Conservation (phyloP, 192 early-diverging fungal species). For the Mortierella antarctica region DNA sequence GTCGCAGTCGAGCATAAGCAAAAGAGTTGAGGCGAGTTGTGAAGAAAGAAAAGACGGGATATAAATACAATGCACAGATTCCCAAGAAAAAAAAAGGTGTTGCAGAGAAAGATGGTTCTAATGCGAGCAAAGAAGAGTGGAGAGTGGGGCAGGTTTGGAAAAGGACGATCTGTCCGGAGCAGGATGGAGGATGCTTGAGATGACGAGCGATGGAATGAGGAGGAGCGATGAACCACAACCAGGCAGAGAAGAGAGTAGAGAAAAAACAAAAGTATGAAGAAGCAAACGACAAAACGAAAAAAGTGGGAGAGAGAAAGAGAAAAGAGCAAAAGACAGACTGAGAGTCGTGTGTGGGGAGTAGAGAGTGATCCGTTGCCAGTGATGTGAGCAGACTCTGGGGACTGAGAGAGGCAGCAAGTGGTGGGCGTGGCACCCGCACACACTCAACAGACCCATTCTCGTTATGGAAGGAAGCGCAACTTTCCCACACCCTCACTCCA, state of each 20-base stretch:
- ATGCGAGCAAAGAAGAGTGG: neutral
- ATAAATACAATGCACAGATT: neutral
- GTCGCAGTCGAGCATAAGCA: conserved; percentile 55
- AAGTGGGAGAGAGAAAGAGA: conserved; percentile 8
- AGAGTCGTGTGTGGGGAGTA: neutral
- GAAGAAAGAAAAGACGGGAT: neutral
- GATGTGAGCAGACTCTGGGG: too few species aligned
- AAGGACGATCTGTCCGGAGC: neutral
- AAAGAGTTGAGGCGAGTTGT: neutral
- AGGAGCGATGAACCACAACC: neutral
- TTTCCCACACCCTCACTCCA: too few species aligned
- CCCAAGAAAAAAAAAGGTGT: neutral
- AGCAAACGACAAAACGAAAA: neutral
- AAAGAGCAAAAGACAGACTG: neutral
- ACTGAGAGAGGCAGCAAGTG: too few species aligned
- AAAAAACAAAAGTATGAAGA: neutral
- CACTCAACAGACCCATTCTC: too few species aligned
- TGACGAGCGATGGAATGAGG: neutral
- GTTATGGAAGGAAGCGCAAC: too few species aligned
- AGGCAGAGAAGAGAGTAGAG: neutral
- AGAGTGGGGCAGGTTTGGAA: neutral
- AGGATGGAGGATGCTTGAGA: neutral
- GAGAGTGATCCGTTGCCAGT: neutral
- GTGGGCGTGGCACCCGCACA: too few species aligned
- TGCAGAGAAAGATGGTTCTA: neutral